Base-by-base conservation (phyloP, 2,329 filamentous ascomycete genomes). In the Apiospora sp. region DNA sequence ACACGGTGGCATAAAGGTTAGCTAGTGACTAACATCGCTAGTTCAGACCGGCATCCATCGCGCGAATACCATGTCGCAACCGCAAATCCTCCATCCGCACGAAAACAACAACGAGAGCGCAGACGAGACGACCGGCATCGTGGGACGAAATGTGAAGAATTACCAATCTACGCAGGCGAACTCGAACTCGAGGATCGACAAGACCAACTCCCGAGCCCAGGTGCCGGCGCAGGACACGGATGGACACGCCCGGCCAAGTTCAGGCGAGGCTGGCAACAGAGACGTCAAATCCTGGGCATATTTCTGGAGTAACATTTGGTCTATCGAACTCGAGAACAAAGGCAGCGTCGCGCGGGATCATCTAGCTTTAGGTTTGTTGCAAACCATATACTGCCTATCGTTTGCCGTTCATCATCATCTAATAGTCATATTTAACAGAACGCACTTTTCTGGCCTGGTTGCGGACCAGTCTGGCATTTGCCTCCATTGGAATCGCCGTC, bases 391-490 rank as follows among this genome's bases (percentile, higher is more conserved):
- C 2, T 41, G 34, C 6, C 58, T 24, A 34, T 19, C 58, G 34
- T n/a, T 10, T 64, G 58, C 19, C 41, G 22, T 67, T 10, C 68
- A 58, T 54, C 2, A 46, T 75, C 79, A 64, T 78, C 70, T 71
- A 68, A 34, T 44, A 41, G 37, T 44, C n/a, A 64, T 51, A 30
- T 16, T 58, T 37, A 67, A 68, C 76, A 95, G 94, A 96, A 83
- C 89, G 94, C 27, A 96, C 94, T 0, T 96, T 96, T 82, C 89
- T 96, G 44, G 94, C 94, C 71, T 96, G 94, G 94, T 87, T 96
- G 61, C 90, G 94, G 70, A 96, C 94, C 3, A 95, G 92, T 2
- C 88, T 96, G 48, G 91, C 92, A 34, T 96, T 96, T 79, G 93
- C 93, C 14, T 93, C 90, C 46, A 96, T 96, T 76, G 94, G 94